phyloP scores from a whole-genome alignment of 257 asterid species.

The Osmanthus fragrans region DNA sequence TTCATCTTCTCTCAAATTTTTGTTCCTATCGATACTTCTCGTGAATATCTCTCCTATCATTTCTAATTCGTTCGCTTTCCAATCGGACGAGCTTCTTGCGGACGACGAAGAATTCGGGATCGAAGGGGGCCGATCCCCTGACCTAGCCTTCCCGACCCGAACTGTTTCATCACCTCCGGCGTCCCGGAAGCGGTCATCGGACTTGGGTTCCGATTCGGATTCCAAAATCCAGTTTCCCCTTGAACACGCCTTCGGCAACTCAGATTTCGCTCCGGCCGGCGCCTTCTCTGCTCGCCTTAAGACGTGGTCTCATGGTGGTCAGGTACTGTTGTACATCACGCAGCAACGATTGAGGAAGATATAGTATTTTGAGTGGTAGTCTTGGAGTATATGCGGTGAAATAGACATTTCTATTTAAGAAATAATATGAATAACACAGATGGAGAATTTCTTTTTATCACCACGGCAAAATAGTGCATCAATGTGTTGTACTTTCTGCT shows the following conservation, averaged over 20 bases:
- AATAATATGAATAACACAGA: not conserved
- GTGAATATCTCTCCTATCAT: constrained; percentile 23
- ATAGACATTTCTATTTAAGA: not conserved
- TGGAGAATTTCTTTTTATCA: not conserved
- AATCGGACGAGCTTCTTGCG: constrained; percentile 81
- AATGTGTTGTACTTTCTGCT: not conserved
- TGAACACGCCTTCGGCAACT: constrained; percentile 91
- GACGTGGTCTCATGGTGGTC: constrained; percentile 71
- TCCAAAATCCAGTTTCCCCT: constrained; percentile 78
- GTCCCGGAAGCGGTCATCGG: constrained; percentile 44
- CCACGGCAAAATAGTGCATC: not conserved
- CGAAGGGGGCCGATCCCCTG: constrained; percentile 61
- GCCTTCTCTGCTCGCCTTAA: constrained; percentile 88
- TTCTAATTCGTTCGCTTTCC: constrained; percentile 52
- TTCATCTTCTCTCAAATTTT: constrained; percentile 1
- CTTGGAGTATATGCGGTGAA: not conserved
- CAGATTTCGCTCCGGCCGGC: constrained; percentile 86
- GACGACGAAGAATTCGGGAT: constrained; percentile 93
- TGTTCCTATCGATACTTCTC: constrained; percentile 23
- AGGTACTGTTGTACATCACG: constrained; percentile 45
- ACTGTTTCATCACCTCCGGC: constrained; percentile 36
- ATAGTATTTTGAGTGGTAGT: not conserved
- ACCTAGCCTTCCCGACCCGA: constrained; percentile 30
- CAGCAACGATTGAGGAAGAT: not conserved
- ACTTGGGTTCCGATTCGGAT: constrained; percentile 60